A percentile compares a stretch with the other conserved stretches of the same genome.
Conservation (phyloP, 768 basidiomycete species). For the Pleurotus tuoliensis region DNA sequence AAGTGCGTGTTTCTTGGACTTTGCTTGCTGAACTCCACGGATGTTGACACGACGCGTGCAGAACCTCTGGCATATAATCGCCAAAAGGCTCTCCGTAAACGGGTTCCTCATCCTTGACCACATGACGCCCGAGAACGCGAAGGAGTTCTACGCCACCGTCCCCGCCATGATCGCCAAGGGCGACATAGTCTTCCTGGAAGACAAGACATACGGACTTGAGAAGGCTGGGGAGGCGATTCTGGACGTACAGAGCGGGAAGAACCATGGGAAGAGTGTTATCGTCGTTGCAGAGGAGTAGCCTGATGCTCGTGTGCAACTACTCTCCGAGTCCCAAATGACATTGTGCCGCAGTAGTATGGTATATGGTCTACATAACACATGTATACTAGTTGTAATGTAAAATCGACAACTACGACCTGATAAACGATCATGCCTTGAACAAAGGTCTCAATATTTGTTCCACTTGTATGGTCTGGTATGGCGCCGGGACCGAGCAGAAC, state of each 20-base stretch:
- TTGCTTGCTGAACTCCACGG: not conserved
- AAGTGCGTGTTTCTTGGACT: not conserved
- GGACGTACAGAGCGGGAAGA: conserved; percentile 27
- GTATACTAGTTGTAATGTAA: too few relatives aligned
- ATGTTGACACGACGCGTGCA: conserved; percentile 9
- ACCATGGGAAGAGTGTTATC: conserved; percentile 19
- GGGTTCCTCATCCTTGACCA: conserved; percentile 33
- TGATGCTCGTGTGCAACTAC: too few relatives aligned
- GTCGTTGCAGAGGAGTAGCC: conserved; percentile 5
- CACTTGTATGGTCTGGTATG: too few relatives aligned
- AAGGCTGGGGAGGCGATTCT: conserved; percentile 24
- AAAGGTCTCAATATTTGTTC: too few relatives aligned
- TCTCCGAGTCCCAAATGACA: too few relatives aligned
- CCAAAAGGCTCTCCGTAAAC: conserved; percentile 36
- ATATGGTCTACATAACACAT: too few relatives aligned
- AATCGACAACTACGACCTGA: too few relatives aligned
- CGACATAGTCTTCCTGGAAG: conserved; percentile 27
- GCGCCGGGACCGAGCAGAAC: too few relatives aligned
- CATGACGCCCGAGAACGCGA: conserved; percentile 18
- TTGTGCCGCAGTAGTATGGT: too few relatives aligned
- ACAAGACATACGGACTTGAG: conserved; percentile 26
- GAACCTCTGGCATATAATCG: conserved; percentile 36
- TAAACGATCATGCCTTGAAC: too few relatives aligned
- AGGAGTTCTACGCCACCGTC: conserved; percentile 25
- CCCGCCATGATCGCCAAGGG: conserved; percentile 26